Percentiles rank a stretch among this genome's conserved stretches.
Evolutionary conservation across 2,329 filamentous ascomycete genomes (phyloP).

Genomic region (Ophiocordyceps camponoti-saundersi): DNA sequence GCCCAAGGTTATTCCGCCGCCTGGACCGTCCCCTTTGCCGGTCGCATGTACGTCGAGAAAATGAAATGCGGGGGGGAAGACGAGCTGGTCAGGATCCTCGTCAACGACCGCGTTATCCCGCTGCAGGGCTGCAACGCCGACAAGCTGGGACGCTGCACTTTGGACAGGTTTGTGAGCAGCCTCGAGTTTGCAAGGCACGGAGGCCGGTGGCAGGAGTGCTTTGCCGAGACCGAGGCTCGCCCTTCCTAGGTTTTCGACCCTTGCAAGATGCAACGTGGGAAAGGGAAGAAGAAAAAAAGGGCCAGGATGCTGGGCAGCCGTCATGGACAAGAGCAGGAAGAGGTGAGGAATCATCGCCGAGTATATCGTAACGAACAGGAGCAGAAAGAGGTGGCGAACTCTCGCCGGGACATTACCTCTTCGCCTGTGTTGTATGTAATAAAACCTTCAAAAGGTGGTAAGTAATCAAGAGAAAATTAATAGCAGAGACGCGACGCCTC

Average conservation of each 20-base stretch:
- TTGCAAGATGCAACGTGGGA: no score
- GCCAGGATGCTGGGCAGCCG: no score
- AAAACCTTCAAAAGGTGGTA: no score
- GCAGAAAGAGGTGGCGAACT: no score
- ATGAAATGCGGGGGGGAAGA: conserved; percentile 47
- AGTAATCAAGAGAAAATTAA: no score
- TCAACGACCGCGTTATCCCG: conserved; percentile 71
- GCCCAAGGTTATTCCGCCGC: conserved; percentile 55
- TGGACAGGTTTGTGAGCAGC: conserved; percentile 56
- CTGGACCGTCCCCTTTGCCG: conserved; percentile 71
- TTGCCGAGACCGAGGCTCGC: background rate
- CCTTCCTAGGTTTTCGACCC: no score
- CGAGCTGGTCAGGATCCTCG: conserved; percentile 60
- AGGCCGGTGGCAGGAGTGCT: conserved; percentile 57
- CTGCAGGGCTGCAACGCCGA: conserved; percentile 57
- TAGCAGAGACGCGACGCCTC: background rate
- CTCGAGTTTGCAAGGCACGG: conserved; percentile 55
- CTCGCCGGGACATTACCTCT: no score
- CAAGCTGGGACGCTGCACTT: conserved; percentile 48
- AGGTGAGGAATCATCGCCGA: no score
- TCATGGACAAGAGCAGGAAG: no score
- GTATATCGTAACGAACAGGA: no score
- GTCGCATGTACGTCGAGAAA: conserved; percentile 75
- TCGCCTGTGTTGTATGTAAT: no score
- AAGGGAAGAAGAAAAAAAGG: no score